Conservation (phyloP, 1,284 basidiomycete species). For the Trichosporon sp. region DNA sequence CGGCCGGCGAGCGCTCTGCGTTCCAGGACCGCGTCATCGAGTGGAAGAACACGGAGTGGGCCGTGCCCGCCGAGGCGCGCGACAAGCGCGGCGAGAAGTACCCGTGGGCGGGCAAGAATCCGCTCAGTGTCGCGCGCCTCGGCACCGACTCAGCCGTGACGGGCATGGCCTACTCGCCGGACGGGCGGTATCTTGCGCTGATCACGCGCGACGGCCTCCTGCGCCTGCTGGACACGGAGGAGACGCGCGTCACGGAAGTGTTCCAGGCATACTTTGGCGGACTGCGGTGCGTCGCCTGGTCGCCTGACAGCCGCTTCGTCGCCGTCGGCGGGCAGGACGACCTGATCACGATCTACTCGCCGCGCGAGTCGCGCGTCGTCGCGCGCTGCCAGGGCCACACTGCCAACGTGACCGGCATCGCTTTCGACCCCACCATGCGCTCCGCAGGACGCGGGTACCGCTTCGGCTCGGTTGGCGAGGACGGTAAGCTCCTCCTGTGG, state of each 20-base stretch:
- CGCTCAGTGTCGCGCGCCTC: slow-evolving; percentile 43
- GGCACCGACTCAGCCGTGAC: slow-evolving; percentile 56
- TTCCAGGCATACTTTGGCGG: slow-evolving; percentile 89
- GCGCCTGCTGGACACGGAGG: slow-evolving; percentile 74
- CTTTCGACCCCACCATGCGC: slow-evolving; percentile 73
- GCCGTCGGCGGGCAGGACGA: slow-evolving; percentile 91
- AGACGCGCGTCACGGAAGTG: slow-evolving; percentile 78
- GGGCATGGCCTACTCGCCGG: slow-evolving; percentile 83
- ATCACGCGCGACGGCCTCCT: slow-evolving; percentile 85
- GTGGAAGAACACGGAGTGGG: slow-evolving; percentile 48
- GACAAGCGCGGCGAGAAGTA: slow-evolving; percentile 33
- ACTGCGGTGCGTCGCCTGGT: slow-evolving; percentile 78
- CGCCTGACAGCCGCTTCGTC: slow-evolving; percentile 87
- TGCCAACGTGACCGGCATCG: slow-evolving; percentile 81
- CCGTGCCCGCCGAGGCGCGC: slow-evolving; percentile 20
- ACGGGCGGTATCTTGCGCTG: slow-evolving; percentile 75
- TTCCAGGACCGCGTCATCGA: slow-evolving; percentile 29
- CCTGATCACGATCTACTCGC: slow-evolving; percentile 84
- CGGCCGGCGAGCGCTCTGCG: slow-evolving; percentile 4
- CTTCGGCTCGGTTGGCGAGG: slow-evolving; percentile 88
- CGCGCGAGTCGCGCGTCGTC: slow-evolving; percentile 85
- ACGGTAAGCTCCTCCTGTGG: slow-evolving; percentile 91
- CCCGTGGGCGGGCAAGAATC: slow-evolving; percentile 46
- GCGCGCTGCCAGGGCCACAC: slow-evolving; percentile 95
- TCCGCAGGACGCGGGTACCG: slow-evolving; percentile 82